Base-by-base conservation (phyloP, 73 alveolate genomes). In the Paramecium sonneborni region DNA sequence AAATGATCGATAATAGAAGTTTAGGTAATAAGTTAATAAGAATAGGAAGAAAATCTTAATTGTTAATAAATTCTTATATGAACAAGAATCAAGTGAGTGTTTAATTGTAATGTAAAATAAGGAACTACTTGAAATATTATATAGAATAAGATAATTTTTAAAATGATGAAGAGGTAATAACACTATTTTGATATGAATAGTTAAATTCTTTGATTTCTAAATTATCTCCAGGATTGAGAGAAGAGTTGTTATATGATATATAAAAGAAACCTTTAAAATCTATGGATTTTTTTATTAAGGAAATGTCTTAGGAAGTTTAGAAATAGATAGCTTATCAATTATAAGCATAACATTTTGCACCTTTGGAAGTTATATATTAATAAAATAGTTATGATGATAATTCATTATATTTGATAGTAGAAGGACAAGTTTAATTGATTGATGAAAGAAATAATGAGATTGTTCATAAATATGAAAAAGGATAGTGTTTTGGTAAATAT, bases 41-140 rank as follows among this genome's bases (percentile, higher is more conserved):
- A 28, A 30, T 52, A 52, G 68, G 10, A 8, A 62, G 84, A 62
- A 62, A 62, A 26, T 62, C 84, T 0, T 62, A 62, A 62, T 39
- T 79, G 44, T 20, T 79, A 18, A 79, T 79, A 20, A 79, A 79
- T 34, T 79, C 90, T 26, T 79, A 79, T 18, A 79, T 79, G 90
- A 79, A 43, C 32, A 23, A 79, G 32, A 79, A 79, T 15, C 18
- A 79, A 18, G 90, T 79, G 2, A 30, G 26, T 26, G 15, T 43
- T 0, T 14, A 79, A 43, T 34, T 79, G n/a, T 24, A 79, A 14
- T 37, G 72, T 23, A 79, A 44, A 79, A 76, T 79, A 28, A 79
- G 90, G 8, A 79, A 79, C 39, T 79, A 79, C 24, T 43, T 79
- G 9, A 79, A 79, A 34, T 79, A 38, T 44, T 79, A 79, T n/a